A percentile compares a stretch with the other conserved stretches of the same genome.
phyloP scores from a whole-genome alignment of 2,329 filamentous ascomycete species.

The Achaetomium macrosporum region DNA sequence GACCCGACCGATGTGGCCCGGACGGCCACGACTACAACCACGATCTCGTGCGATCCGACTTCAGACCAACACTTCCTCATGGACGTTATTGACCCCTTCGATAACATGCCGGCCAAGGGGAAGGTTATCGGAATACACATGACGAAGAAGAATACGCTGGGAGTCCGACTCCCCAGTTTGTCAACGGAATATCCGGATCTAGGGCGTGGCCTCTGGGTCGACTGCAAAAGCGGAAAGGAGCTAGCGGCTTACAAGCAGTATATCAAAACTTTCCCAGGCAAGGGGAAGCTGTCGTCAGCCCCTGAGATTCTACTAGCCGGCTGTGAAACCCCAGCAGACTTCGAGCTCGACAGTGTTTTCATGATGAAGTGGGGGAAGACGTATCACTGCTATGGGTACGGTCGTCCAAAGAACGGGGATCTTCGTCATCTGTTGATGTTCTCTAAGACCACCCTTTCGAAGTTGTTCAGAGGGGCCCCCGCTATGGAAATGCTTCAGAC shows the following conservation, averaged over 20 bases:
- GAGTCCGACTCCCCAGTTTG: constrained; percentile 3
- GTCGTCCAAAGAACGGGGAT: constrained; percentile 1
- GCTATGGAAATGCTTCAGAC: constrained; percentile 1
- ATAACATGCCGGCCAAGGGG: background rate
- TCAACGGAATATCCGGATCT: constrained; percentile 1
- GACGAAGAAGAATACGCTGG: constrained; percentile 2
- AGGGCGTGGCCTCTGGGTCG: constrained; percentile 1
- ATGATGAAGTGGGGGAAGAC: constrained; percentile 7
- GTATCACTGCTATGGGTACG: constrained; percentile 1
- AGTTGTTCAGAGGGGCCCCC: background rate
- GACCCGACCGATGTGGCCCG: background rate
- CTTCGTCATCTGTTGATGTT: background rate
- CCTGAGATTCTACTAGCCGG: background rate
- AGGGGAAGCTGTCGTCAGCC: constrained; percentile 1
- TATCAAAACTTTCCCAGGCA: background rate
- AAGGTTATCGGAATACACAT: constrained; percentile 5
- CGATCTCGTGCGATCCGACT: background rate
- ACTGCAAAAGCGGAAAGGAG: constrained; percentile 5
- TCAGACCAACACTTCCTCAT: background rate
- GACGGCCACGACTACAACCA: background rate
- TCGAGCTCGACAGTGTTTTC: constrained; percentile 7
- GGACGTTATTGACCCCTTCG: background rate
- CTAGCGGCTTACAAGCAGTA: constrained; percentile 3
- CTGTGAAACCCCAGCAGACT: background rate
- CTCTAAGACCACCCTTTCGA: constrained; percentile 1